A percentile compares a stretch with the other conserved stretches of the same genome.
phyloP scores from a whole-genome alignment of 345 rosid species.

The Psidium friedrichsthalianum region DNA sequence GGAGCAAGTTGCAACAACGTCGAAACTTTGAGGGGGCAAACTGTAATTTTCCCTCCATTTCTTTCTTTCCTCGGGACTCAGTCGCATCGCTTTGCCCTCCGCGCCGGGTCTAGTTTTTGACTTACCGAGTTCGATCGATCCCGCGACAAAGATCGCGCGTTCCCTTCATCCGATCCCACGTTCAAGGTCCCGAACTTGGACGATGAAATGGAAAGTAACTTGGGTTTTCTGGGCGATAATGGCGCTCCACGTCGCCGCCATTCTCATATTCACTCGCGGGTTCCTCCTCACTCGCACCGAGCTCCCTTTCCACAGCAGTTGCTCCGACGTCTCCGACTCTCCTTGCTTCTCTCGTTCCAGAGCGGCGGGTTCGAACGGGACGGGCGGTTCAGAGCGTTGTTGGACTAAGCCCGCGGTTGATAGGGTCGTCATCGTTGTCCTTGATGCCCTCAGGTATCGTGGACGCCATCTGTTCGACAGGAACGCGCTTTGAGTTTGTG shows the following conservation, averaged over 20 bases:
- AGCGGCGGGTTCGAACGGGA: neutral
- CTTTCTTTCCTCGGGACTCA: neutral
- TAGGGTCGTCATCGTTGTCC: slow-evolving; percentile 61
- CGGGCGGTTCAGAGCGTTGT: slow-evolving; percentile 10
- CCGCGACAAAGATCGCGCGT: neutral
- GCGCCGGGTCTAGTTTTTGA: neutral
- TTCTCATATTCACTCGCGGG: slow-evolving; percentile 67
- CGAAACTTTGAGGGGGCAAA: neutral
- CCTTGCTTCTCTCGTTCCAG: slow-evolving; percentile 33
- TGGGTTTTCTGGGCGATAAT: slow-evolving; percentile 23
- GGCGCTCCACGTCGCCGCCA: slow-evolving; percentile 41
- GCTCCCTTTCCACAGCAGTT: slow-evolving; percentile 58
- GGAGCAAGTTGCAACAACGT: neutral
- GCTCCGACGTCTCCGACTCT: slow-evolving; percentile 58
- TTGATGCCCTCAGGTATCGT: slow-evolving; percentile 68
- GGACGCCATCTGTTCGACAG: neutral
- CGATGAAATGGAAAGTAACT: slow-evolving; percentile 2
- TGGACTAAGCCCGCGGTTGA: slow-evolving; percentile 72
- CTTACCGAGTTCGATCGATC: neutral
- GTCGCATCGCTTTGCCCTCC: neutral
- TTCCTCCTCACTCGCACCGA: slow-evolving; percentile 91
- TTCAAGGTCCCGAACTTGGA: neutral
- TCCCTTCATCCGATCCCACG: neutral
- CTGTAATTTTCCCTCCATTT: neutral
- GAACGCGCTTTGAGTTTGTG: neutral